A percentile compares a stretch with the other conserved stretches of the same genome.
These are phyloP conservation scores for Backusella macrospora DNA, from an alignment of 192 early-diverging fungal genomes.

Conservation along the genomic window DNA sequence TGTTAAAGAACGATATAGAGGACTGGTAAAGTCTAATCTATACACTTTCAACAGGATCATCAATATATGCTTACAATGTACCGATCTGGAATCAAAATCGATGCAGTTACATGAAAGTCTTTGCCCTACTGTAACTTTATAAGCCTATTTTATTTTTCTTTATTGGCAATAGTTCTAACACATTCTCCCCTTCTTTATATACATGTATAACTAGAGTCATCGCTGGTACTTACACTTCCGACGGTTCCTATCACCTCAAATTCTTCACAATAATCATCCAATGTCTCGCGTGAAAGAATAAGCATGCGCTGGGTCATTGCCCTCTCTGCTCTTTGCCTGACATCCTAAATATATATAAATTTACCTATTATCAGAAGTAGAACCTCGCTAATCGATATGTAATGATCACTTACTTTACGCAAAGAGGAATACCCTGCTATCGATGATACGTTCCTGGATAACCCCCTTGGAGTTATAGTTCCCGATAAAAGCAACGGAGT, in stretches of 20 bases:
- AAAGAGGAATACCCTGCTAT: neutral
- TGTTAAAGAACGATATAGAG: neutral
- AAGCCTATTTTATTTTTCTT: neutral
- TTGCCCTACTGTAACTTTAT: neutral
- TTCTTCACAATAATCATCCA: constrained; percentile 2
- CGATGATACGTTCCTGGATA: neutral
- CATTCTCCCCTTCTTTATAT: neutral
- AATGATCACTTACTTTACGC: neutral
- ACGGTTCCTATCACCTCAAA: neutral
- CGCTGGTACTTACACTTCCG: neutral
- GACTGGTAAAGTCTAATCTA: neutral
- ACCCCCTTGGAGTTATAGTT: no score
- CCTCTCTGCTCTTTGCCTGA: neutral
- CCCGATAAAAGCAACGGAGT: neutral
- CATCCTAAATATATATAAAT: neutral
- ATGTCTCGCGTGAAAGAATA: constrained; percentile 2
- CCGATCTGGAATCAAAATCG: neutral
- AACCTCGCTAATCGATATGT: neutral
- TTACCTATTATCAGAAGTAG: neutral
- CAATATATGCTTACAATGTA: neutral
- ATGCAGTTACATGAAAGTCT: neutral
- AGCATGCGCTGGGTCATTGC: constrained; percentile 1
- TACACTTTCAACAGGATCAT: neutral
- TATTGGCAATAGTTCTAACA: neutral
- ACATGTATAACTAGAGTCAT: neutral